These are phyloP conservation scores for Alnus rubra DNA, from an alignment of 306 rosid genomes.

Conservation along the genomic window DNA sequence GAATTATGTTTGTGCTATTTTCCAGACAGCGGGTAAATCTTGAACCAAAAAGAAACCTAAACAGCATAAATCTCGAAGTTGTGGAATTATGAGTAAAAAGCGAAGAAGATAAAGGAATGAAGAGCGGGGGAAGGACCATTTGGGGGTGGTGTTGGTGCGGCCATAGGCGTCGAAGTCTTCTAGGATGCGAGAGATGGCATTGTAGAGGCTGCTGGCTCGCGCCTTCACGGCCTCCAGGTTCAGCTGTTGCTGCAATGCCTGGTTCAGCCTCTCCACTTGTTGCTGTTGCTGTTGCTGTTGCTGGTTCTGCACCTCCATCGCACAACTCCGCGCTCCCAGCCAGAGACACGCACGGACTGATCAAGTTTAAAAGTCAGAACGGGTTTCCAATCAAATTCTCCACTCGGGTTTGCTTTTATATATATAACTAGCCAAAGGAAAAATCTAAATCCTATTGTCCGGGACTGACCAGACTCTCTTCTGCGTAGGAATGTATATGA, in stretches of 20 bases:
- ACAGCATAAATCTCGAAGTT: too few relatives aligned
- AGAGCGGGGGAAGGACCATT: conserved; percentile 42
- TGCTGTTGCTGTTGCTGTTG: conserved; percentile 33
- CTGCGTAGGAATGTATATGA: too few relatives aligned
- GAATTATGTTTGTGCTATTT: too few relatives aligned
- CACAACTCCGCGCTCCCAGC: conserved; percentile 1
- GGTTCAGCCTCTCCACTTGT: conserved; percentile 65
- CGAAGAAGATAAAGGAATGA: not conserved
- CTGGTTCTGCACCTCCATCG: conserved; percentile 46
- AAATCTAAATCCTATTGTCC: too few relatives aligned
- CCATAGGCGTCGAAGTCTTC: conserved; percentile 78
- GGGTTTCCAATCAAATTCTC: too few relatives aligned
- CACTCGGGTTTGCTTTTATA: too few relatives aligned
- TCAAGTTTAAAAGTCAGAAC: too few relatives aligned
- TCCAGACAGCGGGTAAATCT: too few relatives aligned
- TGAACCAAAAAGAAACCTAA: too few relatives aligned
- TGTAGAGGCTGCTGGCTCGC: conserved; percentile 76
- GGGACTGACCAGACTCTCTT: too few relatives aligned
- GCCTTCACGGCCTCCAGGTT: conserved; percentile 76
- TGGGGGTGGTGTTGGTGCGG: conserved; percentile 78
- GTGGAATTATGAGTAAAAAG: not conserved
- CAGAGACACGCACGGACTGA: not conserved
- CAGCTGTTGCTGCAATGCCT: conserved; percentile 79
- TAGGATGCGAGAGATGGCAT: conserved; percentile 78
- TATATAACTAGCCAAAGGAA: too few relatives aligned